Percentiles rank a stretch among this genome's conserved stretches.
Evolutionary conservation across 2,329 filamentous ascomycete species (phyloP).

Genomic region (Cladosporium sp.): DNA sequence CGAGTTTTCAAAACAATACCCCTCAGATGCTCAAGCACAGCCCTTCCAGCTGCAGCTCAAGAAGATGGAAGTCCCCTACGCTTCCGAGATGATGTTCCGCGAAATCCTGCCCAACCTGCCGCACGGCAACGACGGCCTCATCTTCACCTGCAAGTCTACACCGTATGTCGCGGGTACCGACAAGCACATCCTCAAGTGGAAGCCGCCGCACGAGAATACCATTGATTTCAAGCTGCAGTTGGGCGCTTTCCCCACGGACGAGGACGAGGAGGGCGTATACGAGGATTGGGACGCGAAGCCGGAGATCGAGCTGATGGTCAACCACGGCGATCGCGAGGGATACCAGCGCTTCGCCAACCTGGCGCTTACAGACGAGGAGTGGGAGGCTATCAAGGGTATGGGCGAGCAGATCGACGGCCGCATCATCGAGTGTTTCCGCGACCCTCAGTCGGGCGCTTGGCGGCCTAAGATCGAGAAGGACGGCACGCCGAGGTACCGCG

Average conservation of each 20-base stretch:
- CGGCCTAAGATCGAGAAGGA: conserved; percentile 60
- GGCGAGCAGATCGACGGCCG: conserved; percentile 77
- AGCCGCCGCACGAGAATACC: conserved; percentile 91
- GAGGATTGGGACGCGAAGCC: conserved; percentile 80
- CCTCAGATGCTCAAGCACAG: conserved; percentile 67
- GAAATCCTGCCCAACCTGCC: conserved; percentile 78
- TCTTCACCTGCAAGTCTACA: conserved; percentile 91
- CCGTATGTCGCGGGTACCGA: conserved; percentile 90
- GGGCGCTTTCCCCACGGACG: conserved; percentile 67
- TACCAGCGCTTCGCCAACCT: conserved; percentile 70
- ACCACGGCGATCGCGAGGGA: conserved; percentile 56
- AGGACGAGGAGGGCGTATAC: conserved; percentile 68
- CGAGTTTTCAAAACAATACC: conserved; percentile 59
- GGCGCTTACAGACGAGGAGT: conserved; percentile 72
- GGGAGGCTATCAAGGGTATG: conserved; percentile 76
- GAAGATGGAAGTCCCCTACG: conserved; percentile 84
- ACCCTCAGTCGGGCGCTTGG: conserved; percentile 70
- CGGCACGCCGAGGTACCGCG: conserved; percentile 72
- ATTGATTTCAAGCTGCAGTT: conserved; percentile 86
- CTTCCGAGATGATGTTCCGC: conserved; percentile 87
- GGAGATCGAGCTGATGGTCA: conserved; percentile 69
- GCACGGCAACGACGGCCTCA: conserved; percentile 94
- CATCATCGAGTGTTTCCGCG: conserved; percentile 87
- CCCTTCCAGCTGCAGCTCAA: conserved; percentile 86
- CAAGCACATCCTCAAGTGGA: conserved; percentile 95